Evolutionary conservation across 2,329 filamentous ascomycete genomes (phyloP).

Genomic region (Fusarium chuoi): DNA sequence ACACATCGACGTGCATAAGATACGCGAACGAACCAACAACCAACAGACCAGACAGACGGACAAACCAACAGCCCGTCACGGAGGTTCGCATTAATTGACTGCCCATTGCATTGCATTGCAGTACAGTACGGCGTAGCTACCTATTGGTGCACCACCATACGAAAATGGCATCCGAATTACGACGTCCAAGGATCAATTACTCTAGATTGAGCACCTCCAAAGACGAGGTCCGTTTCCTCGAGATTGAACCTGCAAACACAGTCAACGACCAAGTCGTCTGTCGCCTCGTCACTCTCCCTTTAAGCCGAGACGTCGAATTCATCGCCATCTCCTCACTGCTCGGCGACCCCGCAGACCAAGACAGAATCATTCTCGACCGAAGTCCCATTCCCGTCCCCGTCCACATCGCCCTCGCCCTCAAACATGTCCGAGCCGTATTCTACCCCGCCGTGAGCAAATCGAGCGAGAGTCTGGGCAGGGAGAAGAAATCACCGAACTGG

Average conservation of each 20-base stretch:
- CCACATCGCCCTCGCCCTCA: slow-evolving; percentile 46
- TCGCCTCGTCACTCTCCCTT: slow-evolving; percentile 46
- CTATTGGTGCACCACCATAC: background rate
- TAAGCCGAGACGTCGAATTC: slow-evolving; percentile 42
- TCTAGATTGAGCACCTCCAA: slow-evolving; percentile 21
- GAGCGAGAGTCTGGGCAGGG: slow-evolving; percentile 27
- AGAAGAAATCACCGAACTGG: slow-evolving; percentile 20
- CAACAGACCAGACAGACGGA: background rate
- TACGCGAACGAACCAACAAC: background rate
- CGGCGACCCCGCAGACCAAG: slow-evolving; percentile 44
- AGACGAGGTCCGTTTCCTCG: slow-evolving; percentile 48
- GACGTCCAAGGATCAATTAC: slow-evolving; percentile 23
- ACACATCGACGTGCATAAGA: background rate
- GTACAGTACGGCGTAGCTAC: background rate
- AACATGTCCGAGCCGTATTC: slow-evolving; percentile 49
- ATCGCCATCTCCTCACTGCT: slow-evolving; percentile 47
- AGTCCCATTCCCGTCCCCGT: slow-evolving; percentile 41
- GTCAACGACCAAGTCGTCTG: slow-evolving; percentile 47
- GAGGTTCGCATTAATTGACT: background rate
- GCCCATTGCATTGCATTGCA: background rate
- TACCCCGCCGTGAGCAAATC: slow-evolving; percentile 40
- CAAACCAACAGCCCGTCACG: background rate
- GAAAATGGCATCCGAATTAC: slow-evolving; percentile 12
- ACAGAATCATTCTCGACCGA: slow-evolving; percentile 46
- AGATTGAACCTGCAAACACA: slow-evolving; percentile 44